Conservation (phyloP, 768 basidiomycete genomes). For the Naematelia encephala region DNA sequence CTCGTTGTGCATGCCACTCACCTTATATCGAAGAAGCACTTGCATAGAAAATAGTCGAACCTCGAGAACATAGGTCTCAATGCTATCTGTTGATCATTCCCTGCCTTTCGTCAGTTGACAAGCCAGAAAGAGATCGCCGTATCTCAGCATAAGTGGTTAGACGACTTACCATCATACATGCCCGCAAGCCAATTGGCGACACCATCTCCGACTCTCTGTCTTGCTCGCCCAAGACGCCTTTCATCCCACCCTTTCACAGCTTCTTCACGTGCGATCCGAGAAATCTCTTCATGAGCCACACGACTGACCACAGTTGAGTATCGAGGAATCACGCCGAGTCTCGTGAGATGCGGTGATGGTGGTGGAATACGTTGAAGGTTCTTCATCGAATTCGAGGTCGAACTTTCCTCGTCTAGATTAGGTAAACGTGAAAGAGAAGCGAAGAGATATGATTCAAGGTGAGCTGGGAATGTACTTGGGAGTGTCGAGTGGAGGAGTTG, state of each 20-base stretch:
- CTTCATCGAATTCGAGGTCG: slow-evolving; percentile 13
- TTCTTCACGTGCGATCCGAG: slow-evolving; percentile 63
- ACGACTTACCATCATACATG: slow-evolving; percentile 61
- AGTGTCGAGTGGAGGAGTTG: slow-evolving; percentile 39
- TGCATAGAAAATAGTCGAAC: slow-evolving; percentile 92
- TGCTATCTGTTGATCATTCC: slow-evolving; percentile 51
- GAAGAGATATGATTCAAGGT: slow-evolving; percentile 35
- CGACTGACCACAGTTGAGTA: slow-evolving; percentile 61
- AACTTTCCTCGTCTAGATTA: slow-evolving; percentile 15
- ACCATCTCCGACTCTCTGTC: slow-evolving; percentile 72
- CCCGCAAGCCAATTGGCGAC: slow-evolving; percentile 81
- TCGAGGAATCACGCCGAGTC: slow-evolving; percentile 38
- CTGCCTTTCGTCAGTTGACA: no score
- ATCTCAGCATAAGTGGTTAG: not conserved
- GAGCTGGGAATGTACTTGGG: slow-evolving; percentile 29
- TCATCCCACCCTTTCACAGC: slow-evolving; percentile 64
- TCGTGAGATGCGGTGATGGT: slow-evolving; percentile 32
- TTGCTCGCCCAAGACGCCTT: slow-evolving; percentile 61
- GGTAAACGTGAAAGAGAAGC: slow-evolving; percentile 29
- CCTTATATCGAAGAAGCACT: slow-evolving; percentile 83
- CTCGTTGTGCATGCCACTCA: slow-evolving; percentile 48
- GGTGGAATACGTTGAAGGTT: slow-evolving; percentile 32
- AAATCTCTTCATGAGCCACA: slow-evolving; percentile 83
- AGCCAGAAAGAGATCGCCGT: slow-evolving; percentile 7
- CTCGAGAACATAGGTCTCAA: slow-evolving; percentile 68